Evolutionary conservation across 306 rosid genomes (phyloP).

Genomic region (Medicago lupulina): DNA sequence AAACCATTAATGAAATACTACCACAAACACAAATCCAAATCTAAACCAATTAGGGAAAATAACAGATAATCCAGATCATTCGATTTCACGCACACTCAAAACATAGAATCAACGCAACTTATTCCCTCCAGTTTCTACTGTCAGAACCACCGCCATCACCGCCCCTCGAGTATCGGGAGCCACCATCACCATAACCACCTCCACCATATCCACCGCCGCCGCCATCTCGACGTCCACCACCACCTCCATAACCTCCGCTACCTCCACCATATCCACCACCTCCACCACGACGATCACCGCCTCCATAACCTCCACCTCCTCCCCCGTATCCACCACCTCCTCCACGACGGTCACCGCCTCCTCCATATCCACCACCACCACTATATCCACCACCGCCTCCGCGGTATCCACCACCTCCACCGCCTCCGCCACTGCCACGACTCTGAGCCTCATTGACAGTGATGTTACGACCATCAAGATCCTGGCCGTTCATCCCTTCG

Average conservation of each 20-base stretch:
- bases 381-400: constrained; percentile 50
- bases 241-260: constrained; percentile 47
- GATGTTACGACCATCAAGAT: constrained; percentile 85
- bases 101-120: background rate
- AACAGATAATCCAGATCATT: background rate
- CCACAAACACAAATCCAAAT: background rate
- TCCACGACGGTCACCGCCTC: constrained; percentile 30
- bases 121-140: constrained; percentile 83
- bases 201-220: constrained; percentile 66
- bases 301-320: no score
- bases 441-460: constrained; percentile 94
- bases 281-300: constrained; percentile 38
- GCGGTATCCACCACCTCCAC: constrained; percentile 54
- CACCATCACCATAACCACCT: constrained; percentile 56
- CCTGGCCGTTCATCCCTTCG: constrained; percentile 88
- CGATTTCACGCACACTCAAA: background rate
- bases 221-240: background rate
- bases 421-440: constrained; percentile 70
- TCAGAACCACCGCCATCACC: constrained; percentile 70
- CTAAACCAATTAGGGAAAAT: background rate
- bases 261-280: constrained; percentile 46
- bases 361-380: no score
- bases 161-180: constrained; percentile 51
- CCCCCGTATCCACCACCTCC: constrained; percentile 51
- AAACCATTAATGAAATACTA: constrained; percentile 7